These are phyloP conservation scores for Spinellus fusiger DNA, from an alignment of 192 early-diverging fungal species.

Conservation along the genomic window DNA sequence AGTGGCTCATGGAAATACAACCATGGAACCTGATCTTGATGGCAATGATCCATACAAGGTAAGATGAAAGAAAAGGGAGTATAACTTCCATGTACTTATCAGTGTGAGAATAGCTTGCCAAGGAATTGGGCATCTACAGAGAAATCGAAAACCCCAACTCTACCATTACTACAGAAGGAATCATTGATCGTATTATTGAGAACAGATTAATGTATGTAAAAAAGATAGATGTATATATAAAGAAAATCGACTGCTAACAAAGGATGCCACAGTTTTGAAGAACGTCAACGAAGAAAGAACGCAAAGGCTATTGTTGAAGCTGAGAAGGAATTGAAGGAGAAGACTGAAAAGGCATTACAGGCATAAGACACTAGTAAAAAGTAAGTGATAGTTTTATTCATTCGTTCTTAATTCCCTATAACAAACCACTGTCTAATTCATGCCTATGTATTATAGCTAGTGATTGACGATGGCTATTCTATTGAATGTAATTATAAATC, in stretches of 20 bases:
- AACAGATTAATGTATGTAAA: constrained; percentile 67
- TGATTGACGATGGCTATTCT: too few species aligned
- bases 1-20: constrained; percentile 71
- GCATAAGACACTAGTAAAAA: neutral
- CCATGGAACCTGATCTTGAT: constrained; percentile 60
- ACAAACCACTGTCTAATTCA: too few species aligned
- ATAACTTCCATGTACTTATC: constrained; percentile 2
- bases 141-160: constrained; percentile 73
- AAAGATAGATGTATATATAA: neutral
- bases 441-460: too few species aligned
- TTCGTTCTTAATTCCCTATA: too few species aligned
- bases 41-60: constrained; percentile 77
- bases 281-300: constrained; percentile 69
- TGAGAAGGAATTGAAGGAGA: constrained; percentile 57
- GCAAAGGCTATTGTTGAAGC: constrained; percentile 61
- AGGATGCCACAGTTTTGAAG: constrained; percentile 41
- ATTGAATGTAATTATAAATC: too few species aligned
- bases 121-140: constrained; percentile 64
- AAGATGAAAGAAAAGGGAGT: constrained; percentile 2
- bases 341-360: constrained; percentile 23
- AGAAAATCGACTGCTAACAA: neutral
- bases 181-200: constrained; percentile 85
- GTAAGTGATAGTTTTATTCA: too few species aligned
- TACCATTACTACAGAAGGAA: constrained; percentile 75
- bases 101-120: constrained; percentile 55